Percentiles rank a stretch among this genome's conserved stretches.
These are phyloP conservation scores for Pezicula neosporulosa DNA, from an alignment of 2,329 filamentous ascomycete genomes.

Conservation along the genomic window DNA sequence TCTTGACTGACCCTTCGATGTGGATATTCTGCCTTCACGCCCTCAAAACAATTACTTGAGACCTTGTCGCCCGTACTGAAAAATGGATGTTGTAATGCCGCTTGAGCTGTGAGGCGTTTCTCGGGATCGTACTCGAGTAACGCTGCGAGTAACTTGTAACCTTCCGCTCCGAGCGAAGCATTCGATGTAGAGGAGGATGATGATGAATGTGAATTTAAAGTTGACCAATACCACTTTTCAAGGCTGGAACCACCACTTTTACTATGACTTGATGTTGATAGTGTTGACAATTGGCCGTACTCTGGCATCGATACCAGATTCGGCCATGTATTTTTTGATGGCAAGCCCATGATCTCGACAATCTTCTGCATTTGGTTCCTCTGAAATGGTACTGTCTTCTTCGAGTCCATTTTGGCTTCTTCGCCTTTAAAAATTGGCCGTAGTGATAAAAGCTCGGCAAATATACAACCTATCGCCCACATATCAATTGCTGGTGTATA, in stretches of 20 bases:
- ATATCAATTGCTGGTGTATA: constrained; percentile 97
- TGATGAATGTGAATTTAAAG: constrained; percentile 55
- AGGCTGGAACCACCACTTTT: constrained; percentile 41
- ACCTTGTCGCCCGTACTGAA: constrained; percentile 70
- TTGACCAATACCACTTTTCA: constrained; percentile 77
- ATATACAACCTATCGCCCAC: constrained; percentile 98
- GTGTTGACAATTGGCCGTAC: constrained; percentile 63
- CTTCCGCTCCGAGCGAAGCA: constrained; percentile 65
- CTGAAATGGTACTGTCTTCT: constrained; percentile 96
- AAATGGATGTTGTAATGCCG: constrained; percentile 87
- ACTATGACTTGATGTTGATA: constrained; percentile 45
- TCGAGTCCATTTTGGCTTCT: constrained; percentile 97
- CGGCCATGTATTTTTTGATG: constrained; percentile 86
- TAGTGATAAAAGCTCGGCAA: constrained; percentile 86
- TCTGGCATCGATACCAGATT: constrained; percentile 83
- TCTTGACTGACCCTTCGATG: constrained; percentile 88
- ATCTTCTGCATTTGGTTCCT: constrained; percentile 99
- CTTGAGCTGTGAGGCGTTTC: constrained; percentile 80
- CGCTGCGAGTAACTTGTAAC: constrained; percentile 76
- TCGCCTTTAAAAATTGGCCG: constrained; percentile 98
- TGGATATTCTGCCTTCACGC: constrained; percentile 83
- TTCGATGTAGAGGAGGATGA: constrained; percentile 44
- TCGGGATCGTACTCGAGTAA: constrained; percentile 91
- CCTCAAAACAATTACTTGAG: constrained; percentile 85
- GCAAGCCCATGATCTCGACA: constrained; percentile 90